These are phyloP conservation scores for Aureobasidium sp. DNA, from an alignment of 2,329 filamentous ascomycete genomes.

Conservation along the genomic window DNA sequence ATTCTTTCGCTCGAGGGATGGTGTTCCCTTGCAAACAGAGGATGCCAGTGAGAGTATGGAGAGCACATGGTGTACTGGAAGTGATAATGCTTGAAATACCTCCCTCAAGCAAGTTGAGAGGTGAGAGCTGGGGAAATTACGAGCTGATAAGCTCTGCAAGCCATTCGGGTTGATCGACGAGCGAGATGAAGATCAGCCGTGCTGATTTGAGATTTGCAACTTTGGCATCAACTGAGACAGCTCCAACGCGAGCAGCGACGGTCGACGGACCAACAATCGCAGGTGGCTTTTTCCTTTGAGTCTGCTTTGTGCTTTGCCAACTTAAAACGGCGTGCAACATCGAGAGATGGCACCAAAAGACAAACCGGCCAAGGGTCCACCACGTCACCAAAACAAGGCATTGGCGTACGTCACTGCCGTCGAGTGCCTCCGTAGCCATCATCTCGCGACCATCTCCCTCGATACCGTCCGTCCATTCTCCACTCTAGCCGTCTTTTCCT, in stretches of 20 bases:
- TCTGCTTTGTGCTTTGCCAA: background rate
- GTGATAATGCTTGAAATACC: no score
- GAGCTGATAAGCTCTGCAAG: background rate
- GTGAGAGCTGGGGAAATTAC: background rate
- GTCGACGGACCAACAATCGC: constrained; percentile 3
- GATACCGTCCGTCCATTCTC: background rate
- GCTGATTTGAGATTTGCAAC: constrained; percentile 11
- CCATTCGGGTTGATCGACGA: background rate
- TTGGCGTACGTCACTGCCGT: background rate
- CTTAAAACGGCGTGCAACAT: background rate
- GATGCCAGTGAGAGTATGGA: no score
- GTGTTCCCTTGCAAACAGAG: no score
- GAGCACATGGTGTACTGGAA: no score
- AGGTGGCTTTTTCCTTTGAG: constrained; percentile 6
- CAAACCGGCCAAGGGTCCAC: constrained; percentile 10
- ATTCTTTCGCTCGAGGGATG: no score
- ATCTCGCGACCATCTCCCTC: background rate
- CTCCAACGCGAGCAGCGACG: background rate
- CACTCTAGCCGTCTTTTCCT: background rate
- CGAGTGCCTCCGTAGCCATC: constrained; percentile 7
- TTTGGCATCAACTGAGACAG: constrained; percentile 3
- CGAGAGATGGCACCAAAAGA: background rate
- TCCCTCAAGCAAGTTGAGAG: no score
- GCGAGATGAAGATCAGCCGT: constrained; percentile 15
- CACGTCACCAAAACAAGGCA: background rate